Conservation (phyloP, 73 alveolate genomes). For the Uronychia binucleata region DNA sequence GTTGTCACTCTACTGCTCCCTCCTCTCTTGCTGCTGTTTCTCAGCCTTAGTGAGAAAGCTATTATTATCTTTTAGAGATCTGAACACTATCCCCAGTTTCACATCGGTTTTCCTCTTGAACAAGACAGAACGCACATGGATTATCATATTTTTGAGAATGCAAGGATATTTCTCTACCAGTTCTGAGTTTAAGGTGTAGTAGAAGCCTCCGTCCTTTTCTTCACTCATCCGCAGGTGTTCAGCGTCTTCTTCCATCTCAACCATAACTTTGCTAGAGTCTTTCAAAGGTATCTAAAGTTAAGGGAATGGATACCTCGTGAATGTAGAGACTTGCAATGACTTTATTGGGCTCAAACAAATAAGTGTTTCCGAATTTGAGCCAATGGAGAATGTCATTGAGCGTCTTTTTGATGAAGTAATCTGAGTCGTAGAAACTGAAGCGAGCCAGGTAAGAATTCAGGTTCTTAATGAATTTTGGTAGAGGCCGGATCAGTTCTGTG, state of each 20-base stretch:
- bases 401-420: neutral
- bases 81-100: constrained; percentile 1
- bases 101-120: neutral
- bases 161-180: constrained; percentile 14
- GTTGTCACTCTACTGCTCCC: too few relatives aligned
- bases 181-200: constrained; percentile 13
- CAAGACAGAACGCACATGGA: neutral
- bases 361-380: neutral
- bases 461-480: constrained; percentile 9
- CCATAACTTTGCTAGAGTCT: constrained; percentile 1
- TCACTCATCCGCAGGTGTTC: too few relatives aligned
- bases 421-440: constrained; percentile 5
- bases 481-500: too few relatives aligned
- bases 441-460: constrained; percentile 12
- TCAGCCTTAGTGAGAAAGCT: too few relatives aligned
- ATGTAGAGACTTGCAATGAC: neutral
- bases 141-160: constrained; percentile 7
- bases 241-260: neutral
- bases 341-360: constrained; percentile 6
- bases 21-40: too few relatives aligned
- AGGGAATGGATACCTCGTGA: neutral
- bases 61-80: too few relatives aligned
- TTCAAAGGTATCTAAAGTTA: neutral
- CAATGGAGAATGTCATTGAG: neutral
- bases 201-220: too few relatives aligned